Evolutionary conservation across 1,139 yeast species (phyloP).

Genomic region (Suhomyces maxii): DNA sequence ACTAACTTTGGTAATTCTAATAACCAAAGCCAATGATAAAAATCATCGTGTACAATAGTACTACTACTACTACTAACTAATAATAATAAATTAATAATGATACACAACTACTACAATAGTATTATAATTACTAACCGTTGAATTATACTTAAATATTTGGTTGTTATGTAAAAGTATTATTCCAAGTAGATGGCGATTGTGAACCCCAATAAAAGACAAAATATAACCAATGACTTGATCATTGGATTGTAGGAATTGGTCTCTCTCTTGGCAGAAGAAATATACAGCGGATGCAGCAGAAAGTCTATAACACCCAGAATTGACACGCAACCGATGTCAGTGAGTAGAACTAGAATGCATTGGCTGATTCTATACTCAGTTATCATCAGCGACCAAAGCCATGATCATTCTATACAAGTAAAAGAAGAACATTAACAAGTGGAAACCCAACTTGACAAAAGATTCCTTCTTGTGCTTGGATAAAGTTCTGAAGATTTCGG

Average conservation of each 20-base stretch:
- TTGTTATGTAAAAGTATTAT: background rate
- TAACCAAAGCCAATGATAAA: too few species aligned
- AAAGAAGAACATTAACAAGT: conserved; percentile 88
- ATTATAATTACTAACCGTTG: background rate
- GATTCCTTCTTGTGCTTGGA: conserved; percentile 91
- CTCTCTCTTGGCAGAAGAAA: background rate
- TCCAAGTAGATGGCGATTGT: too few species aligned
- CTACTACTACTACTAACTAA: too few species aligned
- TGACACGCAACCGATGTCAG: background rate
- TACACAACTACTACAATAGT: background rate
- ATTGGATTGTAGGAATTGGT: background rate
- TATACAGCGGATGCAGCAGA: background rate
- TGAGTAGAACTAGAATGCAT: background rate
- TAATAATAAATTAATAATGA: too few species aligned
- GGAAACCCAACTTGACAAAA: conserved; percentile 88
- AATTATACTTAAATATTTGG: too few species aligned
- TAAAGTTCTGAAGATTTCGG: conserved; percentile 95
- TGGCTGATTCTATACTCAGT: conserved; percentile 11
- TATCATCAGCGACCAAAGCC: conserved; percentile 77
- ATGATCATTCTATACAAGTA: conserved; percentile 96
- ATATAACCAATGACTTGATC: background rate
- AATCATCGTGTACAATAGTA: too few species aligned
- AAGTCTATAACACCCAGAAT: background rate
- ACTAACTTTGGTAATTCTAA: background rate
- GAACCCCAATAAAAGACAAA: too few species aligned